These are phyloP conservation scores for Fusarium pseudoanthophilum DNA, from an alignment of 2,329 filamentous ascomycete species.

Conservation along the genomic window DNA sequence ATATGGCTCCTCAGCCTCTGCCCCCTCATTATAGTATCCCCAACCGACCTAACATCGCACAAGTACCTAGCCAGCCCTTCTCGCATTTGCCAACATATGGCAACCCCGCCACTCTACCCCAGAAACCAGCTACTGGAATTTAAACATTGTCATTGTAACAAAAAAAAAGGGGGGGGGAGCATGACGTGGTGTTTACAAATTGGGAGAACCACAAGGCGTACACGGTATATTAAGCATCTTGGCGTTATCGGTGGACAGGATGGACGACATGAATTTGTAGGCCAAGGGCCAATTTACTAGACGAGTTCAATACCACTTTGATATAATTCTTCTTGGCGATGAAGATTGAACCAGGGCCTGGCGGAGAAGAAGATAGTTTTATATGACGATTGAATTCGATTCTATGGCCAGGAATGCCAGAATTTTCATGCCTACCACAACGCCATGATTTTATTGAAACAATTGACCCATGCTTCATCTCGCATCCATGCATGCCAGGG, in stretches of 20 bases:
- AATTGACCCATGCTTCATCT: conserved; percentile 48
- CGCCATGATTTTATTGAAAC: conserved; percentile 52
- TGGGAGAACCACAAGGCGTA: conserved; percentile 48
- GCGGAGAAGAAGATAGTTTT: conserved; percentile 26
- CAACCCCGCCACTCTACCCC: conserved; percentile 68
- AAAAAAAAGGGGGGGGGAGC: conserved; percentile 29
- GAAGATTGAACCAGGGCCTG: background rate
- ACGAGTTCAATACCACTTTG: conserved; percentile 46
- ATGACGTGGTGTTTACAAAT: conserved; percentile 46
- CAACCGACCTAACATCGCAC: conserved; percentile 58
- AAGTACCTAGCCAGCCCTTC: conserved; percentile 58
- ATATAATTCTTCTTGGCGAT: conserved; percentile 35
- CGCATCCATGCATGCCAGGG: conserved; percentile 44
- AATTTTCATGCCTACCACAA: conserved; percentile 51
- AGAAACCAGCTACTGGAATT: conserved; percentile 65
- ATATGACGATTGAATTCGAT: conserved; percentile 51
- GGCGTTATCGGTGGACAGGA: conserved; percentile 54
- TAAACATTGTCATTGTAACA: conserved; percentile 45
- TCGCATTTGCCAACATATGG: conserved; percentile 66
- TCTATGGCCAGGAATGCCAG: conserved; percentile 48
- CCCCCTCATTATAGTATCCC: conserved; percentile 56
- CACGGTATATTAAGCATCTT: conserved; percentile 52
- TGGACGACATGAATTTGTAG: conserved; percentile 49
- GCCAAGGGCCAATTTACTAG: conserved; percentile 45
- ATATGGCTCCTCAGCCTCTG: conserved; percentile 55